Evolutionary conservation across 2,329 filamentous ascomycete species (phyloP).

Genomic region (Hypomyces rosellus): DNA sequence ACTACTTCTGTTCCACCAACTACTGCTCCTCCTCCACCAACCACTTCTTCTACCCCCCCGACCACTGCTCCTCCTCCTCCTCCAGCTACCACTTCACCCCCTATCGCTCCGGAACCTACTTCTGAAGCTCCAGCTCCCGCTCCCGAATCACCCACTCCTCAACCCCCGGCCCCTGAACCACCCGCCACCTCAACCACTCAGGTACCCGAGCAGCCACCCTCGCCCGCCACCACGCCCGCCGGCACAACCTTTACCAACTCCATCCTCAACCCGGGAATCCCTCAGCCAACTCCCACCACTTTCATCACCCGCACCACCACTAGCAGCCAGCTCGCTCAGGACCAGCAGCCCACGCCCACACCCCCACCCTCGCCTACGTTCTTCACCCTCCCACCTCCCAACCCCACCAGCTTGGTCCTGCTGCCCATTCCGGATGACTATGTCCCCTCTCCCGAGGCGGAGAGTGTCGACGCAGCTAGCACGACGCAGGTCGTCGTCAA

Average conservation of each 20-base stretch:
- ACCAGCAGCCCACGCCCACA: not conserved
- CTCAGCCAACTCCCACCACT: conserved; percentile 14
- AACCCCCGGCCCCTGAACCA: conserved; percentile 2
- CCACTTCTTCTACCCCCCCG: not conserved
- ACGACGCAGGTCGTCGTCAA: conserved; percentile 20
- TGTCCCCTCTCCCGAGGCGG: conserved; percentile 6
- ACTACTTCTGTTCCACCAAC: too few species aligned
- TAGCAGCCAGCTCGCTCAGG: not conserved
- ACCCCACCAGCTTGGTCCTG: conserved; percentile 21
- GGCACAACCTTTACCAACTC: conserved; percentile 21
- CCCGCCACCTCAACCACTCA: not conserved
- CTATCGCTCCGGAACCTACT: too few species aligned
- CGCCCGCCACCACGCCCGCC: conserved; percentile 10
- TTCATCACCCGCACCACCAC: conserved; percentile 8
- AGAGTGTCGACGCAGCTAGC: not conserved
- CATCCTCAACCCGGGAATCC: conserved; percentile 15
- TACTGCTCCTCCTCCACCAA: not conserved
- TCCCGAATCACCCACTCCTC: not conserved
- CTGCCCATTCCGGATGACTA: conserved; percentile 20
- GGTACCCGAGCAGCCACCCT: conserved; percentile 3
- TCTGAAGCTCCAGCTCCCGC: too few species aligned
- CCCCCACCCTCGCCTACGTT: not conserved
- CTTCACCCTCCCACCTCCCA: not conserved
- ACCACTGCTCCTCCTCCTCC: conserved; percentile 1
- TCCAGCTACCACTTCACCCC: not conserved